Conservation (phyloP, 352 stramenopile genomes). For the Pythium angustatum region DNA sequence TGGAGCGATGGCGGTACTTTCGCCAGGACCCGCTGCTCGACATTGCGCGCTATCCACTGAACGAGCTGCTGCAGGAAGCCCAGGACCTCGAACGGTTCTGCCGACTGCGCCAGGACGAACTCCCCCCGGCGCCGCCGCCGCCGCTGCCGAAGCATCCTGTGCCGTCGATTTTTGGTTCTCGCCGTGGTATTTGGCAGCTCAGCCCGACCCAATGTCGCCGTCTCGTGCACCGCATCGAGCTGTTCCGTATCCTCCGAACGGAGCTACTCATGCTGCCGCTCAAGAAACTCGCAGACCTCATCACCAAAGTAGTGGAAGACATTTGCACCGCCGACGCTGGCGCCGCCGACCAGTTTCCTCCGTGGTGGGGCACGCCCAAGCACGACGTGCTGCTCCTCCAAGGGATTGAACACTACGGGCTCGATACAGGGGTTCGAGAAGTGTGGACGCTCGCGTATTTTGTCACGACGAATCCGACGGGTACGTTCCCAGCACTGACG, state of each 20-base stretch:
- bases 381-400: conserved; percentile 84
- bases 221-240: conserved; percentile 74
- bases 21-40: conserved; percentile 51
- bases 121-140: neutral
- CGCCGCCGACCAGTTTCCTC: conserved; percentile 38
- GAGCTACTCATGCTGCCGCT: conserved; percentile 70
- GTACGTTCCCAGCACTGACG: conserved; percentile 49
- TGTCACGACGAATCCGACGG: conserved; percentile 37
- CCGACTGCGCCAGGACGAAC: conserved; percentile 20
- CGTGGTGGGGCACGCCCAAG: conserved; percentile 74
- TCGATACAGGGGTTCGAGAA: conserved; percentile 65
- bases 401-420: conserved; percentile 78
- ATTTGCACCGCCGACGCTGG: conserved; percentile 20
- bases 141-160: conserved; percentile 23
- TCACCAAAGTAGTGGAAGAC: conserved; percentile 51
- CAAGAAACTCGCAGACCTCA: conserved; percentile 57
- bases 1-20: conserved; percentile 86
- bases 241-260: conserved; percentile 74
- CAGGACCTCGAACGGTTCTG: conserved; percentile 64
- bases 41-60: conserved; percentile 41
- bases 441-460: conserved; percentile 78
- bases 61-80: conserved; percentile 54
- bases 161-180: conserved; percentile 67
- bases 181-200: conserved; percentile 61
- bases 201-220: conserved; percentile 56